These are phyloP conservation scores for Fragaria vesca DNA, from an alignment of 306 rosid genomes.

Conservation along the genomic window DNA sequence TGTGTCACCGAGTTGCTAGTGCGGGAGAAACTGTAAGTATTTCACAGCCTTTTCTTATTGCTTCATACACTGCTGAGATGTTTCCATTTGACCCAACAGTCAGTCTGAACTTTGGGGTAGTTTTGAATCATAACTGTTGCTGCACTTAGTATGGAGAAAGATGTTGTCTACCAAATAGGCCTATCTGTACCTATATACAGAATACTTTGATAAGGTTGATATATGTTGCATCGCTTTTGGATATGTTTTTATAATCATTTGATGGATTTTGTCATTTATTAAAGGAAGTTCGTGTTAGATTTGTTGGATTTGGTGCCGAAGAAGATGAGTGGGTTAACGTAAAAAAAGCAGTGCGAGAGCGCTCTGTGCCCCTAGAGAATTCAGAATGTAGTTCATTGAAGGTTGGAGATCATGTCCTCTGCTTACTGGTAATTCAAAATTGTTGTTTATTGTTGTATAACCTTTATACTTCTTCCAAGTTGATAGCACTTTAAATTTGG, in stretches of 20 bases:
- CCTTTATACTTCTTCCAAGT: background rate
- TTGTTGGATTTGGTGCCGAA: conserved; percentile 85
- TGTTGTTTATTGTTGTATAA: background rate
- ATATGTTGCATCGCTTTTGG: background rate
- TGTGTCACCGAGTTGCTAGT: conserved; percentile 64
- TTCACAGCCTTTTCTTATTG: background rate
- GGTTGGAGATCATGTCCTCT: conserved; percentile 72
- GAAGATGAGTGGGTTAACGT: conserved; percentile 90
- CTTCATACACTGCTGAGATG: background rate
- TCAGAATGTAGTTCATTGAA: conserved; percentile 68
- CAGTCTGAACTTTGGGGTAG: background rate
- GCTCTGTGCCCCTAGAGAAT: conserved; percentile 76
- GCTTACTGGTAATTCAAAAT: conserved; percentile 70
- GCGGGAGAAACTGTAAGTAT: conserved; percentile 81
- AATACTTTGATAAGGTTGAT: background rate
- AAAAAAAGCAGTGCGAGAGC: conserved; percentile 68
- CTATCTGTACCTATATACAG: background rate
- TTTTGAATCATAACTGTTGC: background rate
- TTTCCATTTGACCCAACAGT: background rate
- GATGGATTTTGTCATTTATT: conserved; percentile 53
- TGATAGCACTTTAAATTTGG: conserved; percentile 17
- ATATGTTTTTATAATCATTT: conserved; percentile 6
- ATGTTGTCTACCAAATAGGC: background rate
- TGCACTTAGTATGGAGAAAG: background rate
- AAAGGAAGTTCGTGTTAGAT: conserved; percentile 95